Conservation (phyloP, 805 yeast species). For the Kuraishia ogatae region DNA sequence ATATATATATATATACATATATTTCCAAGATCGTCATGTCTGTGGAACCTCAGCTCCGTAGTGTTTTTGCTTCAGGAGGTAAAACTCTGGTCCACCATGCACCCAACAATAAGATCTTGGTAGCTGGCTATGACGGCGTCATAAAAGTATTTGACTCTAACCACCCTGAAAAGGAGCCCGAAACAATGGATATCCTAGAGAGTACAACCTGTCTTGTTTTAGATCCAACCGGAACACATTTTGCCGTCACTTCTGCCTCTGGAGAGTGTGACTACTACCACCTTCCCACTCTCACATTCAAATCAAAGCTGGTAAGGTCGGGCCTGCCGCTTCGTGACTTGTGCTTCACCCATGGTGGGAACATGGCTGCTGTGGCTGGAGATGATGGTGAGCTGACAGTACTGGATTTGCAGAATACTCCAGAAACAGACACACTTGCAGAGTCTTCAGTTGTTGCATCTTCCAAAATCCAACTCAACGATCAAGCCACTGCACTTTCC, state of each 20-base stretch:
- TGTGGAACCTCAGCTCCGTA: constrained; percentile 17
- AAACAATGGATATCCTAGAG: constrained; percentile 41
- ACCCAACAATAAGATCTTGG: constrained; percentile 23
- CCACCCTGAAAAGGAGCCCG: constrained; percentile 52
- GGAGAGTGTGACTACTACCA: constrained; percentile 37
- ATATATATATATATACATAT: not conserved
- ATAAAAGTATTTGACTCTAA: constrained; percentile 39
- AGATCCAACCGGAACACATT: constrained; percentile 11
- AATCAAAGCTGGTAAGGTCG: constrained; percentile 30
- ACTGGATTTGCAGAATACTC: constrained; percentile 24
- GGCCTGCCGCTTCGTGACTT: constrained; percentile 42
- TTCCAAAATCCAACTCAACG: constrained; percentile 30
- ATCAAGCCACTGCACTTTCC: constrained; percentile 47
- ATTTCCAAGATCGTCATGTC: constrained; percentile 10
- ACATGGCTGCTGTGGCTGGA: constrained; percentile 53
- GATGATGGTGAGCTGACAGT: constrained; percentile 51
- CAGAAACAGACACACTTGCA: constrained; percentile 10
- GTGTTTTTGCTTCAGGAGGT: constrained; percentile 22
- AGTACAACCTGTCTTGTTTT: constrained; percentile 32
- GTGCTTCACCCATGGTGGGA: constrained; percentile 52
- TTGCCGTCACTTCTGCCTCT: constrained; percentile 26
- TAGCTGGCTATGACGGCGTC: constrained; percentile 44
- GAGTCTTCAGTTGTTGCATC: constrained; percentile 1
- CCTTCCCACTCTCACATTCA: constrained; percentile 14
- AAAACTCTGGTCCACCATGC: constrained; percentile 13